Evolutionary conservation across 1,139 yeast genomes (phyloP).

Genomic region (Taphrina populina): DNA sequence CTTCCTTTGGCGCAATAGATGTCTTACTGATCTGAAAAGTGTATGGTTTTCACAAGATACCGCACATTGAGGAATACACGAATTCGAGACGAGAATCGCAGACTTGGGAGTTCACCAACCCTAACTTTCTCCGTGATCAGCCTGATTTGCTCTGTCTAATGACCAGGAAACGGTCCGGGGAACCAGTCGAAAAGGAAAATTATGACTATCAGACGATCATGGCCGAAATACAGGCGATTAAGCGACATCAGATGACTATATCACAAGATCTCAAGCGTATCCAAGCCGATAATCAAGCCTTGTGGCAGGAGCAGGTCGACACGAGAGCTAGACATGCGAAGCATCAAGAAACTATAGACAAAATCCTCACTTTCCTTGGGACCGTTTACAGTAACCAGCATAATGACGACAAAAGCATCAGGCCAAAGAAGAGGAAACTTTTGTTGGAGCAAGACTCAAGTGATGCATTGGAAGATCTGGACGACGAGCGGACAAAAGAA

Average conservation of each 20-base stretch:
- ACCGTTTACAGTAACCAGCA: slow-evolving; percentile 26
- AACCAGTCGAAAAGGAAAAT: slow-evolving; percentile 47
- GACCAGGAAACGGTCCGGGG: slow-evolving; percentile 44
- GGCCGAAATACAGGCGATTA: slow-evolving; percentile 72
- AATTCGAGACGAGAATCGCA: slow-evolving; percentile 34
- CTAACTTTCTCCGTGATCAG: slow-evolving; percentile 64
- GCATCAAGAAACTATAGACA: slow-evolving; percentile 84
- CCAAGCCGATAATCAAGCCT: slow-evolving; percentile 78
- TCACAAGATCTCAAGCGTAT: slow-evolving; percentile 80
- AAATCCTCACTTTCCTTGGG: slow-evolving; percentile 76
- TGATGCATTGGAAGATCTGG: slow-evolving; percentile 6
- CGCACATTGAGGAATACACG: slow-evolving; percentile 36
- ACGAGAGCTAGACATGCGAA: slow-evolving; percentile 81
- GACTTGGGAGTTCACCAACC: slow-evolving; percentile 37
- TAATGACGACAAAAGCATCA: slow-evolving; percentile 18
- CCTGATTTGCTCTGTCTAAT: slow-evolving; percentile 61
- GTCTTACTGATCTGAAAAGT: slow-evolving; percentile 42
- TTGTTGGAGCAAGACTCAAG: slow-evolving; percentile 22
- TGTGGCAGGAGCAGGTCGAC: slow-evolving; percentile 85
- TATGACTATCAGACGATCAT: slow-evolving; percentile 47
- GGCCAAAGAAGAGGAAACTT: slow-evolving; percentile 29
- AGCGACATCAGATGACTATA: slow-evolving; percentile 73
- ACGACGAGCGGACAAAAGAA: slow-evolving; percentile 25
- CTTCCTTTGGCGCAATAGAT: neutral
- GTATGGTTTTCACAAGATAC: slow-evolving; percentile 98